Percentiles rank a stretch among this genome's conserved stretches.
Evolutionary conservation across 2,329 filamentous ascomycete genomes (phyloP).

Genomic region (Arthroderma sp.): DNA sequence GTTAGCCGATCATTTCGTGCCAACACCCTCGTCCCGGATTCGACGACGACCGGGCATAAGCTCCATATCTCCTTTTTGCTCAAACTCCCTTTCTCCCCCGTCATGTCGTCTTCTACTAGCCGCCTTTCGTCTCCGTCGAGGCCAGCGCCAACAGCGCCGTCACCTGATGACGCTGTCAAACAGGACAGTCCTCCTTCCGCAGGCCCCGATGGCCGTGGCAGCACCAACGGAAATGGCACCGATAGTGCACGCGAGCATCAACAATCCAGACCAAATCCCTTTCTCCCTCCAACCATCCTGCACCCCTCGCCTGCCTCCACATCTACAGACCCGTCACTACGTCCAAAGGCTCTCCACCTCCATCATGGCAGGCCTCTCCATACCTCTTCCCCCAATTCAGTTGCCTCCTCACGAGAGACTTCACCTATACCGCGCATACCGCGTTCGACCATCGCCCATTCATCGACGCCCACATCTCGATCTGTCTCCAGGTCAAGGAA

Average conservation of each 20-base stretch:
- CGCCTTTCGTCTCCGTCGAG: conserved; percentile 7
- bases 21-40: neutral
- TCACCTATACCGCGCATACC: conserved; percentile 33
- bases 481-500: conserved; percentile 48
- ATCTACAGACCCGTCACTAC: conserved; percentile 7
- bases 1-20: neutral
- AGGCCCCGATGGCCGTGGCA: conserved; percentile 8
- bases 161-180: neutral
- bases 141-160: conserved; percentile 1
- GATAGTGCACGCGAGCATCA: conserved; percentile 3
- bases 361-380: neutral
- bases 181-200: conserved; percentile 4
- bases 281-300: conserved; percentile 6
- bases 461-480: conserved; percentile 24
- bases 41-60: neutral
- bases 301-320: conserved; percentile 4
- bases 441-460: conserved; percentile 15
- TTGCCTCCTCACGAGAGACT: conserved; percentile 38
- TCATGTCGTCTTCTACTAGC: neutral
- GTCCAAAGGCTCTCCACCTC: conserved; percentile 6
- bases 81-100: neutral
- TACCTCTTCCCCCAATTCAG: conserved; percentile 32
- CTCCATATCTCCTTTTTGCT: neutral
- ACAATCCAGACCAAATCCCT: conserved; percentile 4
- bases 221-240: conserved; percentile 3